Evolutionary conservation across 2,329 filamentous ascomycete species (phyloP).

Genomic region (Albophoma yamanashiensis): DNA sequence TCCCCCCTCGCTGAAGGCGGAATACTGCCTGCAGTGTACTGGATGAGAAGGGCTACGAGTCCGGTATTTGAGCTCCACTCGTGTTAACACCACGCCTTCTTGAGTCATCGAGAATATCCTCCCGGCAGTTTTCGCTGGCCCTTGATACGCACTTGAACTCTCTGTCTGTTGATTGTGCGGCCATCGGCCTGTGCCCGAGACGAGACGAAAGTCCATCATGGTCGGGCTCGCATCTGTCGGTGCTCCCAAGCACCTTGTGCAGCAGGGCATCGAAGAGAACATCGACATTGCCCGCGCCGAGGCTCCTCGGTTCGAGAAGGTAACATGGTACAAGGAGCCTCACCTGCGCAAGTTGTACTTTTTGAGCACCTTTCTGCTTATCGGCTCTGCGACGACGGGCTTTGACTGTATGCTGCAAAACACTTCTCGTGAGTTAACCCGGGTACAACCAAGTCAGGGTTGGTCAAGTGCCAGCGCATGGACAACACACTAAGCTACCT

Average conservation of each 20-base stretch:
- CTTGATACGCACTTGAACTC: too few relatives aligned
- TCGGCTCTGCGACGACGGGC: slow-evolving; percentile 50
- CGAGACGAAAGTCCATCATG: background rate
- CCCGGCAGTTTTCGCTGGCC: too few relatives aligned
- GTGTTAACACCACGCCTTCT: too few relatives aligned
- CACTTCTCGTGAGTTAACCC: slow-evolving; percentile 28
- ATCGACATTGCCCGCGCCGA: slow-evolving; percentile 29
- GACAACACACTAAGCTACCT: background rate
- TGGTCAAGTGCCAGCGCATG: background rate
- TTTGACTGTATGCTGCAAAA: slow-evolving; percentile 53
- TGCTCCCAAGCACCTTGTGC: slow-evolving; percentile 6
- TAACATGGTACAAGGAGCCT: slow-evolving; percentile 45
- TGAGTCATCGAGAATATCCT: too few relatives aligned
- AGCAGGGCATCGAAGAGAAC: slow-evolving; percentile 12
- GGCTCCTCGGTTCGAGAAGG: slow-evolving; percentile 40
- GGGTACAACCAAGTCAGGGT: background rate
- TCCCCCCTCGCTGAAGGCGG: too few relatives aligned
- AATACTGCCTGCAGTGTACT: too few relatives aligned
- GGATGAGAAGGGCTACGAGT: too few relatives aligned
- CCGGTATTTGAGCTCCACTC: too few relatives aligned
- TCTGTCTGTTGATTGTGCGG: too few relatives aligned
- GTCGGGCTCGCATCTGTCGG: background rate
- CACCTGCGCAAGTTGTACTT: slow-evolving; percentile 46
- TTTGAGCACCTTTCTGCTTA: slow-evolving; percentile 40
- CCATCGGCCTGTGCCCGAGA: too few relatives aligned